Evolutionary conservation across 371 early-diverging fungal species (phyloP), one percentile per base, ranked within the genome.

Genomic region (Phascolomyces articulosus): DNA sequence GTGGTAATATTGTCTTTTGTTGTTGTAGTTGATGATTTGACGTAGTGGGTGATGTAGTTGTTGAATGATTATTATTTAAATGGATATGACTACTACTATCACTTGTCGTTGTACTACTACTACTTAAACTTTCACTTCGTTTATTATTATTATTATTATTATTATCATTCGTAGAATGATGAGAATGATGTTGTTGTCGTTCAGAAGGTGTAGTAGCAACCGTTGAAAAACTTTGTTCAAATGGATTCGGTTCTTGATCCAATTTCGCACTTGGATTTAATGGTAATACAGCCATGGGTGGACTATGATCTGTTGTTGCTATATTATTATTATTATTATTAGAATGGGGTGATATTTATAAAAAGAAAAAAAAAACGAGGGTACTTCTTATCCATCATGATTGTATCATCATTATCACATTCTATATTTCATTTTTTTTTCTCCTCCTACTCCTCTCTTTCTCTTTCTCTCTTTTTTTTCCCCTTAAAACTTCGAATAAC

Each of bases 191-290:
- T 48, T 8, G 78, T 47, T 47, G 47, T 49, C 31, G 69, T 74
- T 31, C 82, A 72, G 51, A 51, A 9, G 34, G 34, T 24, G n/a
- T 23, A 6, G 51, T n/a, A n/a, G n/a, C n/a, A 10, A 51, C 51
- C 0, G 24, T 51, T 4, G 90, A 87, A 67, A 94, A 94, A 64
- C 91, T 91, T 66, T 91, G 86, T 65, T 93, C 95, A 67, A 95
- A 95, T 23, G 93, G 95, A 78, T 95, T 95, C 21, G 92, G 92
- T 62, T 95, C 95, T 66, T 86, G 80, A 69, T 91, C 89, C 56
- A 93, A 80, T 64, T 93, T 93, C n/a, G 85, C 60, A 31, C 74
- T 73, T 20, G 80, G 63, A 49, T 75, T 75, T 15, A 79, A 58
- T 24, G 75, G 78, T 18, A 75, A 47, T 16, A 72, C 75, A 9